phyloP scores from a whole-genome alignment of 352 stramenopile genomes.

The Phytophthora hibernalis region DNA sequence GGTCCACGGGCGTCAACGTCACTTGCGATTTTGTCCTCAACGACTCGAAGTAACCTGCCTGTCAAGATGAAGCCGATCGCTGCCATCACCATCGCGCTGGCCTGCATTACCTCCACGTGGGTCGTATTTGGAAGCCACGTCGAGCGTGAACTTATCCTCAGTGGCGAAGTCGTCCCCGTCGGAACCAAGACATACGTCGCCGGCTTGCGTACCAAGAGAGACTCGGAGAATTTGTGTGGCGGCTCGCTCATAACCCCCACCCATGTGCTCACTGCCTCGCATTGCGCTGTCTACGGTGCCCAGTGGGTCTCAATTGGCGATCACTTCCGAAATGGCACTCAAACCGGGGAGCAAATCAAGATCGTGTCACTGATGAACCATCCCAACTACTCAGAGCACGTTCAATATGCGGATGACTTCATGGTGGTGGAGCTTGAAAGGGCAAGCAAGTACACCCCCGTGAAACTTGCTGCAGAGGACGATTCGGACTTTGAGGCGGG shows the following conservation, averaged over 20 bases:
- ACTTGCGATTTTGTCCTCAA: conserved; percentile 19
- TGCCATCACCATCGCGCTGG: not conserved
- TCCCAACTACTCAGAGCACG: conserved; percentile 17
- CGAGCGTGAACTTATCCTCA: conserved; percentile 39
- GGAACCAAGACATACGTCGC: conserved; percentile 44
- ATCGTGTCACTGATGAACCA: conserved; percentile 28
- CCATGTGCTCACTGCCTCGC: conserved; percentile 20
- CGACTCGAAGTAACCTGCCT: not conserved
- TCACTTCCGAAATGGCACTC: conserved; percentile 23
- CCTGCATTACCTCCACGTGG: not conserved
- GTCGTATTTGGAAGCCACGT: not conserved
- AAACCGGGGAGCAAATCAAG: conserved; percentile 23
- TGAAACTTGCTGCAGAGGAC: conserved; percentile 33
- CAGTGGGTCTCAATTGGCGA: conserved; percentile 14
- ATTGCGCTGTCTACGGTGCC: not conserved
- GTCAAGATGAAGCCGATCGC: conserved; percentile 3
- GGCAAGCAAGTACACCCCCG: conserved; percentile 39
- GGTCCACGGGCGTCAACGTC: not conserved
- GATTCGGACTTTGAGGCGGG: conserved; percentile 35
- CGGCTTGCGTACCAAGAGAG: conserved; percentile 14
- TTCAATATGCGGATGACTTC: conserved; percentile 34
- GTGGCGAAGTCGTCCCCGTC: conserved; percentile 38
- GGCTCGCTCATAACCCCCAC: conserved; percentile 22
- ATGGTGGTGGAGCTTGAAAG: conserved; percentile 52
- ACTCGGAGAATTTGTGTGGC: conserved; percentile 18